A percentile compares a stretch with the other conserved stretches of the same genome.
These are phyloP conservation scores for Pyracantha coccinea DNA, from an alignment of 331 rosid genomes.

Conservation along the genomic window DNA sequence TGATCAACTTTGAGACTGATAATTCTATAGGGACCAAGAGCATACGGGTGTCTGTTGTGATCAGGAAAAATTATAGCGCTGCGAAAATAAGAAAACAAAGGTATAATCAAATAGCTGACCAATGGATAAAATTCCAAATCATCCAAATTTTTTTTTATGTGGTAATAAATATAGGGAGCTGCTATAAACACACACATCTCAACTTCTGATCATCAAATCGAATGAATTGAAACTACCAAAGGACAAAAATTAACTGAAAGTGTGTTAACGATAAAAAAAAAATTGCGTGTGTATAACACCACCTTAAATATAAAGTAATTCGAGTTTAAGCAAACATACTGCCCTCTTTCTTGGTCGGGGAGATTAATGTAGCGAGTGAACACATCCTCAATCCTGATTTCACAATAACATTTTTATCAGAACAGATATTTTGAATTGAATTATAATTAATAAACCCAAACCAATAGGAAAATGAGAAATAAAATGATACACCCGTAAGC, in stretches of 20 bases:
- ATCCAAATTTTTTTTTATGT: too few relatives aligned
- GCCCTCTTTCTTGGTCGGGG: conserved; percentile 74
- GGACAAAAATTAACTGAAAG: neutral
- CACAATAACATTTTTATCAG: neutral
- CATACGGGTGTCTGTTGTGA: conserved; percentile 18
- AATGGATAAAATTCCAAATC: too few relatives aligned
- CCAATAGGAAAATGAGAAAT: neutral
- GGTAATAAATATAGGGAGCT: too few relatives aligned
- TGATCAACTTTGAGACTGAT: neutral
- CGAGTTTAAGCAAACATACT: conserved; percentile 29
- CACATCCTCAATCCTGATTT: conserved; percentile 73
- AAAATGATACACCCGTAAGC: neutral
- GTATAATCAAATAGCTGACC: neutral
- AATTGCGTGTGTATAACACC: neutral
- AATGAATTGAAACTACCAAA: too few relatives aligned
- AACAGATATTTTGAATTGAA: neutral
- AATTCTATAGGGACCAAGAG: neutral
- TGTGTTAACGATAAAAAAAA: neutral
- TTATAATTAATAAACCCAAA: neutral
- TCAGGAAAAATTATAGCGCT: conserved; percentile 51
- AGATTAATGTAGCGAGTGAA: conserved; percentile 67
- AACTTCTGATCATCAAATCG: too few relatives aligned
- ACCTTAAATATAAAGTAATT: neutral
- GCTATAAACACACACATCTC: too few relatives aligned
- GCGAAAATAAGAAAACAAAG: conserved; percentile 7